phyloP scores from a whole-genome alignment of 441 rosid genomes.

The Erodium chrysanthum region DNA sequence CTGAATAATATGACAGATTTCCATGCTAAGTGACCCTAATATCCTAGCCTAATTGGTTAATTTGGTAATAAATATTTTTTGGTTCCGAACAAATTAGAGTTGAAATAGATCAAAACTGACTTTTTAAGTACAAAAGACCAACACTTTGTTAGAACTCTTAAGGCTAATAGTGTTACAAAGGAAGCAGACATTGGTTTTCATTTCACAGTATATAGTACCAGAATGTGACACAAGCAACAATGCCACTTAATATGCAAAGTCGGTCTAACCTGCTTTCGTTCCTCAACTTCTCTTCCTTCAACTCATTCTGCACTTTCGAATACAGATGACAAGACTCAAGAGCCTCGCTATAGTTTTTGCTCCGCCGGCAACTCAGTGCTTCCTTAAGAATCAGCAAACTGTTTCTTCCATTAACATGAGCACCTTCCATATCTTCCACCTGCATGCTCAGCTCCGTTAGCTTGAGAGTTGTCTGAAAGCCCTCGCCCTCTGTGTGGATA shows the following conservation, averaged over 20 bases:
- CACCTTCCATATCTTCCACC: slow-evolving; percentile 69
- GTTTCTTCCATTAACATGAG: slow-evolving; percentile 62
- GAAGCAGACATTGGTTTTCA: no score
- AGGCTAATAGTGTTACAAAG: no score
- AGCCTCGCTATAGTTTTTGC: slow-evolving; percentile 61
- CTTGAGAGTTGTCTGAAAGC: slow-evolving; percentile 35
- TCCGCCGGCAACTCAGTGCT: slow-evolving; percentile 51
- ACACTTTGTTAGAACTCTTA: no score
- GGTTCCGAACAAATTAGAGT: no score
- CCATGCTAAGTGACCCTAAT: no score
- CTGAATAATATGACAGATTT: no score
- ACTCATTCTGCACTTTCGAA: slow-evolving; percentile 50
- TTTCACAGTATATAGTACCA: slow-evolving; percentile 47
- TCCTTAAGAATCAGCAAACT: slow-evolving; percentile 55
- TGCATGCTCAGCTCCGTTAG: slow-evolving; percentile 67
- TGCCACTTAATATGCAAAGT: slow-evolving; percentile 47
- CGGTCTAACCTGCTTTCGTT: slow-evolving; percentile 56
- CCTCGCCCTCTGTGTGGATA: slow-evolving; percentile 38
- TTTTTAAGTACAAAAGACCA: no score
- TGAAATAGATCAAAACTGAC: no score
- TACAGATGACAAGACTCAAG: slow-evolving; percentile 57
- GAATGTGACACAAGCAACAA: slow-evolving; percentile 47
- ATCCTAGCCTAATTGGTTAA: no score
- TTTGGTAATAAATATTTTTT: no score
- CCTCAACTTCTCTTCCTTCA: slow-evolving; percentile 64